phyloP scores from a whole-genome alignment of 345 rosid species.

The Fremontodendron californicum region DNA sequence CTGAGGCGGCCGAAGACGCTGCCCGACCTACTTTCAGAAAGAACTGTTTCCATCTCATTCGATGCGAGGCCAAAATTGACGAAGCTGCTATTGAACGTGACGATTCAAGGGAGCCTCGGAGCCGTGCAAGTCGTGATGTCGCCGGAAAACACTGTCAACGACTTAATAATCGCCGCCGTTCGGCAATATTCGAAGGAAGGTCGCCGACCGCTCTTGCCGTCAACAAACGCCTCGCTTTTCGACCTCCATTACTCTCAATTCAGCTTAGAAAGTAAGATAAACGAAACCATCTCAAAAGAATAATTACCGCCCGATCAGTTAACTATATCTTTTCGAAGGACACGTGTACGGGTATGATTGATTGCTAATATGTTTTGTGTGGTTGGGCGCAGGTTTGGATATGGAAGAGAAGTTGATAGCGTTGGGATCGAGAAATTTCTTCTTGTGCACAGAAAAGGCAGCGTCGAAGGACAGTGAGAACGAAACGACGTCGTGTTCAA shows the following conservation, averaged over 20 bases:
- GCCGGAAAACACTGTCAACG: slow-evolving; percentile 61
- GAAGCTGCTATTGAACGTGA: slow-evolving; percentile 76
- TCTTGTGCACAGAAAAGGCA: slow-evolving; percentile 43
- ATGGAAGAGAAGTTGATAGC: slow-evolving; percentile 56
- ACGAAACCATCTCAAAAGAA: neutral
- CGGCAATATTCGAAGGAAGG: slow-evolving; percentile 61
- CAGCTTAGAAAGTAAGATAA: slow-evolving; percentile 68
- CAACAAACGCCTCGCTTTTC: slow-evolving; percentile 42
- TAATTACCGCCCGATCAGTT: neutral
- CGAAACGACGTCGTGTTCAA: slow-evolving; percentile 43
- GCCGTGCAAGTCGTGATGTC: slow-evolving; percentile 64
- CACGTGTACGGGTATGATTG: neutral
- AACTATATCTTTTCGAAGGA: neutral
- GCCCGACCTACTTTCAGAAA: neutral
- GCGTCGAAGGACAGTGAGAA: slow-evolving; percentile 14
- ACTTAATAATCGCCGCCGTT: slow-evolving; percentile 46
- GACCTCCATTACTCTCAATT: slow-evolving; percentile 95
- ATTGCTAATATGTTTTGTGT: neutral
- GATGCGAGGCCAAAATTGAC: slow-evolving; percentile 50
- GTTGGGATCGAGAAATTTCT: slow-evolving; percentile 86
- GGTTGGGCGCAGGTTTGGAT: slow-evolving; percentile 41
- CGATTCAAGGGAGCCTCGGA: slow-evolving; percentile 70
- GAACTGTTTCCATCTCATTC: neutral
- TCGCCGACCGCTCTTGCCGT: slow-evolving; percentile 58
- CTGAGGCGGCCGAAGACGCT: slow-evolving; percentile 16